Percentiles rank a stretch among this genome's conserved stretches.
Conservation (phyloP, 768 basidiomycete species). For the Russula compacta region DNA sequence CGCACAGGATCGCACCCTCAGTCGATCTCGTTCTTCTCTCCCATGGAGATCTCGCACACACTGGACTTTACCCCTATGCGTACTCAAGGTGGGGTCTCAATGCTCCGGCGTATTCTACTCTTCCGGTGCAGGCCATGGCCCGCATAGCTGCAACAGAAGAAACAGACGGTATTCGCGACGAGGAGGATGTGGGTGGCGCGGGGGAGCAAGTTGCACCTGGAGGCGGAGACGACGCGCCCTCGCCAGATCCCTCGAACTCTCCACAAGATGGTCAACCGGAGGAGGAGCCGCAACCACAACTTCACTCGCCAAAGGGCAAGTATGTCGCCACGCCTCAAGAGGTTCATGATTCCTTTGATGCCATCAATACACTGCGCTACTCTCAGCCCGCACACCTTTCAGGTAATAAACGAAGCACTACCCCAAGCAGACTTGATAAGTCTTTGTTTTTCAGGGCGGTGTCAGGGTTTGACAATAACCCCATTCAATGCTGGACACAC, state of each 20-base stretch:
- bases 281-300: slow-evolving; percentile 19
- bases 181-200: slow-evolving; percentile 45
- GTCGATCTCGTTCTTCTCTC: slow-evolving; percentile 90
- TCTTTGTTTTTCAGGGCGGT: slow-evolving; percentile 46
- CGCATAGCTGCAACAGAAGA: slow-evolving; percentile 87
- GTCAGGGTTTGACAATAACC: slow-evolving; percentile 87
- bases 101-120: slow-evolving; percentile 87
- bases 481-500: slow-evolving; percentile 94
- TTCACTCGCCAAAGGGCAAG: slow-evolving; percentile 34
- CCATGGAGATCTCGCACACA: slow-evolving; percentile 83
- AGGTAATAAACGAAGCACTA: slow-evolving; percentile 37
- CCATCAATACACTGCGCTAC: slow-evolving; percentile 85
- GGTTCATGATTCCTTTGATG: slow-evolving; percentile 89
- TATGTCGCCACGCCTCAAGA: slow-evolving; percentile 72
- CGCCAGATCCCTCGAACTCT: slow-evolving; percentile 23
- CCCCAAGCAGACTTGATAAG: background rate
- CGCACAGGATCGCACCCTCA: slow-evolving; percentile 60
- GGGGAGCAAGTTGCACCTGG: background rate
- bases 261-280: slow-evolving; percentile 25
- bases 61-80: slow-evolving; percentile 91
- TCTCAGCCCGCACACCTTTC: slow-evolving; percentile 93
- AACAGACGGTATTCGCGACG: slow-evolving; percentile 68
- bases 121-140: slow-evolving; percentile 94
- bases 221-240: slow-evolving; percentile 17
- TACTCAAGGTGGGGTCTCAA: slow-evolving; percentile 78